Conservation (phyloP, 345 rosid genomes). For the Psidium friedrichsthalianum region DNA sequence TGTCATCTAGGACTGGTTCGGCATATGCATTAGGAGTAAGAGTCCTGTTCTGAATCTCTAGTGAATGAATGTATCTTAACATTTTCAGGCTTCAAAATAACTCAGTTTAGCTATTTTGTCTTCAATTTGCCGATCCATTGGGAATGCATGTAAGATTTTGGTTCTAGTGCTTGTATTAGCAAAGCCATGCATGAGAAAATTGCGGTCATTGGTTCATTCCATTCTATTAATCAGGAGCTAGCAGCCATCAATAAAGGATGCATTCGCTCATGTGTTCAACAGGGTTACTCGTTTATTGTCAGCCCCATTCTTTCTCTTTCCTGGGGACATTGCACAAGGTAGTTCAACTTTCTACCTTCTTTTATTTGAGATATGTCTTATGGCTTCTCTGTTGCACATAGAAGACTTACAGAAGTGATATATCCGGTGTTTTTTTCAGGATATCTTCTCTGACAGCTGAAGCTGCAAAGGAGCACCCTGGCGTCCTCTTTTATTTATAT, state of each 20-base stretch:
- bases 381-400: neutral
- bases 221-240: conserved; percentile 41
- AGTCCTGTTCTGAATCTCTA: neutral
- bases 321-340: conserved; percentile 94
- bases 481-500: conserved; percentile 47
- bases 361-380: neutral
- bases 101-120: neutral
- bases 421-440: conserved; percentile 24
- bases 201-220: neutral
- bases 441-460: conserved; percentile 77
- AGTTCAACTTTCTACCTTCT: conserved; percentile 3
- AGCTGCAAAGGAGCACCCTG: conserved; percentile 82
- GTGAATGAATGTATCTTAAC: neutral
- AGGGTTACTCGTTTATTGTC: conserved; percentile 69
- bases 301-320: conserved; percentile 93
- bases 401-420: neutral
- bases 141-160: neutral
- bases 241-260: conserved; percentile 87
- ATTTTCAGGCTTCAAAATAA: neutral
- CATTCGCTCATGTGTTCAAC: conserved; percentile 59
- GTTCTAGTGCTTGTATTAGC: neutral
- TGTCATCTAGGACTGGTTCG: too few relatives aligned
- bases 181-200: neutral
- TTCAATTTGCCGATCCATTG: neutral
- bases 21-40: neutral